phyloP scores from a whole-genome alignment of 2,329 filamentous ascomycete genomes.

The Colletotrichum lini region DNA sequence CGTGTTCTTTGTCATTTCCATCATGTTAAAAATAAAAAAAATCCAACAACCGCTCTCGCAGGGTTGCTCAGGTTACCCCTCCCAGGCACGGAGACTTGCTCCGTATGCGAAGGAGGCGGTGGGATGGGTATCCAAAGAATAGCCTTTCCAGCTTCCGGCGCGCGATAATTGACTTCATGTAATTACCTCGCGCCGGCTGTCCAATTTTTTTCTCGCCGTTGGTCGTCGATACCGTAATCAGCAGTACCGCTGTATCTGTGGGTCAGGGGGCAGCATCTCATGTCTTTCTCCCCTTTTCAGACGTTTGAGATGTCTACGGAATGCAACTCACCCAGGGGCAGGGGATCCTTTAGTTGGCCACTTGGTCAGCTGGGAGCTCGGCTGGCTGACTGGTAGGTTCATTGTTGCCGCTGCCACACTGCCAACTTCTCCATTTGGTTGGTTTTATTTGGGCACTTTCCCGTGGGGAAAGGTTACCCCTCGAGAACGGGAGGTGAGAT shows the following conservation, averaged over 20 bases:
- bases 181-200: not conserved
- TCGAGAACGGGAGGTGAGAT: slow-evolving; percentile 29
- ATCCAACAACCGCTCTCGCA: not conserved
- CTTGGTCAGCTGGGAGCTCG: slow-evolving; percentile 9
- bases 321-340: slow-evolving; percentile 22
- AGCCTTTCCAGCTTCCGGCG: not conserved
- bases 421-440: slow-evolving; percentile 3
- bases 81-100: slow-evolving; percentile 1
- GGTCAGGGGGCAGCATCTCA: slow-evolving; percentile 1
- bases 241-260: not conserved
- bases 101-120: not conserved
- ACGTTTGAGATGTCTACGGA: slow-evolving; percentile 14
- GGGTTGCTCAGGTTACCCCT: not conserved
- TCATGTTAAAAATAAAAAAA: slow-evolving; percentile 9
- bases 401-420: slow-evolving; percentile 1
- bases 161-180: not conserved
- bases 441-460: not conserved
- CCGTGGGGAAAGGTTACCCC: slow-evolving; percentile 36
- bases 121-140: not conserved
- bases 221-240: slow-evolving; percentile 8
- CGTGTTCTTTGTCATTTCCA: slow-evolving; percentile 5
- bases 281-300: not conserved
- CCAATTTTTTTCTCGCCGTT: not conserved
- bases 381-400: not conserved
- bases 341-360: slow-evolving; percentile 1